Evolutionary conservation across 192 early-diverging fungal species (phyloP), one percentile per base, ranked within the genome.

Genomic region (Coemansia sp.): DNA sequence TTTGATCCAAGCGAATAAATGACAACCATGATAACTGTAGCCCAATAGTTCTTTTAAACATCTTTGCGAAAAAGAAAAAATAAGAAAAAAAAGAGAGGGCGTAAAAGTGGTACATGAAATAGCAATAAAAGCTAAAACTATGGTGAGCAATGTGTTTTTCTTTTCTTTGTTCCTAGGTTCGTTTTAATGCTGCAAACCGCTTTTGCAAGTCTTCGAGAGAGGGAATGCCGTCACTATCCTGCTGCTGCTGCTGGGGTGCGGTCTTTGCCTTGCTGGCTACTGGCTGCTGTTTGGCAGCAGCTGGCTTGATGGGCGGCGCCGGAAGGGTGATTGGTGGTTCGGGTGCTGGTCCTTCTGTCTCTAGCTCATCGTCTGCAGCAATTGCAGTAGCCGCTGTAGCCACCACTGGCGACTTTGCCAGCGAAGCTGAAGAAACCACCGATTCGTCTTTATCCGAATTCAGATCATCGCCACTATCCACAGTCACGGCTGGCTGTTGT

Each of bases 181-280:
- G 71, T 64, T 91, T 91, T 31, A 95, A 79, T 1, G 91, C 91
- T 38, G 93, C 89, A 59, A 95, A 91, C 12, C 93, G 81, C 63
- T 77, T 89, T 24, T 90, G 82, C 27, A 95, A 70, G 31, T 90
- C 91, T 40, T 94, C 94, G 76, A 94, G 86, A 42, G 92, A 84
- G 2, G 88, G 88, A 12, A 85, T 54, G 8, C 77, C 83, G 53
- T 86, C 79, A 47, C 86, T 77, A 46, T 45, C 14, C 35, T 63
- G 37, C 46, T 65, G 58, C 54, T 47, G 45, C 60, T 72, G 49
- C 22, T 37, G 14, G 42, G 41, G 32, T 39, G 47, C 27, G 15
- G 43, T 5, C n/a, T 36, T 66, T 54, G 65, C 56, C 41, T 67
- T 59, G n/a, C 4, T 57, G 24, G 27, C 64, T 8, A 22, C 15